These are phyloP conservation scores for Kodamaea nitidulidarum DNA, from an alignment of 805 yeast genomes.

Conservation along the genomic window DNA sequence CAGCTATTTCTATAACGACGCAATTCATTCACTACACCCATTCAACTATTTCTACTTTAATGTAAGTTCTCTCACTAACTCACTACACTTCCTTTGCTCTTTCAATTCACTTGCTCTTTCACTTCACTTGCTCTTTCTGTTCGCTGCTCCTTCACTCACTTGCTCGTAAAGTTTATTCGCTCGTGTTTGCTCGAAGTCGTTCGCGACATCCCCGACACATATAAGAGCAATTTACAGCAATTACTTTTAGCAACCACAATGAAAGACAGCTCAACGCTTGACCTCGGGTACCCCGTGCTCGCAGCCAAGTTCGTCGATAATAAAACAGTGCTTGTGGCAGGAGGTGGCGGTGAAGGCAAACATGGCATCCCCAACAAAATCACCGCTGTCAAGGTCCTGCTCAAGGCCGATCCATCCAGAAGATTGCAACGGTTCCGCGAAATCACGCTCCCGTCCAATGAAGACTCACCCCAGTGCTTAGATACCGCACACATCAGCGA, in stretches of 20 bases:
- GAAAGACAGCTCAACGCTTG: constrained; percentile 24
- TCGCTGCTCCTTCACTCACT: too few relatives aligned
- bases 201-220: neutral
- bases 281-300: constrained; percentile 72
- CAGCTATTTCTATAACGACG: too few relatives aligned
- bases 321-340: constrained; percentile 64
- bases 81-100: too few relatives aligned
- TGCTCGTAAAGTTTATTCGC: too few relatives aligned
- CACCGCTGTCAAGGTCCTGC: constrained; percentile 58
- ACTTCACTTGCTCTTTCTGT: too few relatives aligned
- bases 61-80: too few relatives aligned
- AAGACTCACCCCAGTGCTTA: constrained; percentile 86
- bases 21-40: too few relatives aligned
- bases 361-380: constrained; percentile 85
- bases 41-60: too few relatives aligned
- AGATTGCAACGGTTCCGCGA: constrained; percentile 60
- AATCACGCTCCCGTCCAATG: constrained; percentile 53
- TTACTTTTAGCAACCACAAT: neutral
- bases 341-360: constrained; percentile 95
- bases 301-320: constrained; percentile 69
- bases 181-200: too few relatives aligned
- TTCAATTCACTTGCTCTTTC: too few relatives aligned
- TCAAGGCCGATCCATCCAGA: constrained; percentile 40
- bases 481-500: constrained; percentile 43
- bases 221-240: neutral